Conservation (phyloP, 2,329 filamentous ascomycete genomes). For the Ascocoryne sarcoides region DNA sequence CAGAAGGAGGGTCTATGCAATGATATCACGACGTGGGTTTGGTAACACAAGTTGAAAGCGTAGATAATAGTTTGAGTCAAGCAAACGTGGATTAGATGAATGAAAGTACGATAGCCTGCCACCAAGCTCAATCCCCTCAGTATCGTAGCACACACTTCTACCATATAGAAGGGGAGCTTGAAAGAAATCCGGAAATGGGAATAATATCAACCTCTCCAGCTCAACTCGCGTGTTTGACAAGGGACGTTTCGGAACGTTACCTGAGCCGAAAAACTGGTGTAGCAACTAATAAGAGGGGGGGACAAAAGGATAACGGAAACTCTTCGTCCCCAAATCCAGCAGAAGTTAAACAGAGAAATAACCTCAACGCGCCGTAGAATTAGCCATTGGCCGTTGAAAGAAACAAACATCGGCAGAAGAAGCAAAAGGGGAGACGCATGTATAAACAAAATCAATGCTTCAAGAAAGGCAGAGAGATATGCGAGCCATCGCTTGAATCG, state of each 20-base stretch:
- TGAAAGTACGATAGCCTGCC: no score
- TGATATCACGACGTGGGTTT: no score
- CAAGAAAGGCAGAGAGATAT: conserved; percentile 5
- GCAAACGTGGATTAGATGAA: no score
- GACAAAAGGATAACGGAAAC: conserved; percentile 1
- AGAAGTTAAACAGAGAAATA: conserved; percentile 2
- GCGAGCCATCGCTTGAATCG: conserved; percentile 11
- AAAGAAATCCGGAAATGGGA: no score
- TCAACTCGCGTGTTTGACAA: conserved; percentile 18
- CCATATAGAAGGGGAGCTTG: no score
- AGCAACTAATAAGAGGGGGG: conserved; percentile 4
- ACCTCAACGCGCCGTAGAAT: conserved; percentile 3
- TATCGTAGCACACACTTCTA: no score
- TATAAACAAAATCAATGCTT: conserved; percentile 4
- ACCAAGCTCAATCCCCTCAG: no score
- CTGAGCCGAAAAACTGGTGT: conserved; percentile 7
- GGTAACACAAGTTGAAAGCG: no score
- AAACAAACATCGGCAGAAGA: conserved; percentile 4
- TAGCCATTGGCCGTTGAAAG: conserved; percentile 7
- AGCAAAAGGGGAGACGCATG: conserved; percentile 7
- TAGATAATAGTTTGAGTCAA: no score
- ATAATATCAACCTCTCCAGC: no score
- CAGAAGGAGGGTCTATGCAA: no score
- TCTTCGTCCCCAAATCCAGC: background rate
- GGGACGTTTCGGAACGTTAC: conserved; percentile 16